Percentiles rank a stretch among this genome's conserved stretches.
phyloP scores from a whole-genome alignment of 345 rosid species.

The Rhodamnia argentea region DNA sequence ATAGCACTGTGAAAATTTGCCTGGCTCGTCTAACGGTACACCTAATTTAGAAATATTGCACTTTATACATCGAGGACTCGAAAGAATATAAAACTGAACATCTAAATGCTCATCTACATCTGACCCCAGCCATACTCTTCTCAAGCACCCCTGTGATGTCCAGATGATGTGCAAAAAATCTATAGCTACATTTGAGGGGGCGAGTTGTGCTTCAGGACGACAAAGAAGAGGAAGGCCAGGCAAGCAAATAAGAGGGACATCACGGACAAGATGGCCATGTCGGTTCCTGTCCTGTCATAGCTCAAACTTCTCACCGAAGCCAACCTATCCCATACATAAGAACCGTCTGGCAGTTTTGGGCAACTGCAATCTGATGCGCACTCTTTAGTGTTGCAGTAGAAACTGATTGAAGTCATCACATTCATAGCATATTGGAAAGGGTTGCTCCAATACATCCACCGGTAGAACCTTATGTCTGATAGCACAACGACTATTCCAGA shows the following conservation, averaged over 20 bases:
- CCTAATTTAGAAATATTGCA: neutral
- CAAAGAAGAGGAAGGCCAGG: constrained; percentile 17
- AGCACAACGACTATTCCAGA: constrained; percentile 18
- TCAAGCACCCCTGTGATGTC: neutral
- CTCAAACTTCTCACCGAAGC: constrained; percentile 16
- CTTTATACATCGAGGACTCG: neutral
- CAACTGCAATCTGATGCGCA: constrained; percentile 10
- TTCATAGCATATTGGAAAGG: constrained; percentile 15
- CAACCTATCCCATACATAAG: constrained; percentile 19
- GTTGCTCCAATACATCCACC: constrained; percentile 24
- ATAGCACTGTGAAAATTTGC: neutral
- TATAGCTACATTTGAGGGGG: neutral
- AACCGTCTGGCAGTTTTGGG: constrained; percentile 14
- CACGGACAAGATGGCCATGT: constrained; percentile 9
- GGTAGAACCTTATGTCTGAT: constrained; percentile 16
- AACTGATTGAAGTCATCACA: constrained; percentile 7
- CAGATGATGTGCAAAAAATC: neutral
- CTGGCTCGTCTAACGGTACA: neutral
- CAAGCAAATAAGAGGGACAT: constrained; percentile 16
- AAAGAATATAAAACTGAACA: neutral
- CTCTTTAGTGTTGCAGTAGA: constrained; percentile 8
- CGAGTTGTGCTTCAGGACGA: constrained; percentile 19
- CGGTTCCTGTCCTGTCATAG: constrained; percentile 4
- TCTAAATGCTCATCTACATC: neutral
- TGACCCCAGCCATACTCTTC: neutral